Conservation (phyloP, 805 yeast species). For the Jamesozyma jinghongensis region DNA sequence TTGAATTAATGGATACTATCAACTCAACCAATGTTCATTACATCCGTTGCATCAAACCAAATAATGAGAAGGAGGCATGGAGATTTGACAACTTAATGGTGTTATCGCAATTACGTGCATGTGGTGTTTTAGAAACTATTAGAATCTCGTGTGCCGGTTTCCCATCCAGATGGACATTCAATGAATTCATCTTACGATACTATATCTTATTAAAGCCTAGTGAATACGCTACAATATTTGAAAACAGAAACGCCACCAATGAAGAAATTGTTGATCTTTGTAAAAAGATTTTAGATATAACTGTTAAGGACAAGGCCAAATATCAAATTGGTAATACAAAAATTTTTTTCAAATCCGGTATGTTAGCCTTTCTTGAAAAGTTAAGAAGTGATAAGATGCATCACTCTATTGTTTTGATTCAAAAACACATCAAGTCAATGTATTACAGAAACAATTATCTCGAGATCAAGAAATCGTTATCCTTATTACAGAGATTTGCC, state of each 20-base stretch:
- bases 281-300: slow-evolving; percentile 51
- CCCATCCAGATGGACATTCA: slow-evolving; percentile 93
- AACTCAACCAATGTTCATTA: slow-evolving; percentile 93
- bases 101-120: slow-evolving; percentile 87
- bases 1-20: slow-evolving; percentile 87
- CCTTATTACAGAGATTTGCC: slow-evolving; percentile 48
- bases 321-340: slow-evolving; percentile 90
- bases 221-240: slow-evolving; percentile 54
- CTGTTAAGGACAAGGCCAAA: slow-evolving; percentile 56
- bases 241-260: slow-evolving; percentile 38
- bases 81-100: slow-evolving; percentile 93
- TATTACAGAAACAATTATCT: slow-evolving; percentile 54
- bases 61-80: slow-evolving; percentile 92
- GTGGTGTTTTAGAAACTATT: slow-evolving; percentile 97
- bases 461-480: slow-evolving; percentile 45
- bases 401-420: slow-evolving; percentile 73
- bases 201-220: slow-evolving; percentile 70
- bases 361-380: slow-evolving; percentile 85
- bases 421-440: slow-evolving; percentile 65
- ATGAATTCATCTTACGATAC: slow-evolving; percentile 84
- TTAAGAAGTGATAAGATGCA: slow-evolving; percentile 70
- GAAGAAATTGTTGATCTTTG: slow-evolving; percentile 58
- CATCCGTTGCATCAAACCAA: slow-evolving; percentile 95
- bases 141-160: slow-evolving; percentile 96
- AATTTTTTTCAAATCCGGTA: slow-evolving; percentile 93